A percentile compares a stretch with the other conserved stretches of the same genome.
Evolutionary conservation across 768 basidiomycete genomes (phyloP).

Genomic region (Serendipita sp.): DNA sequence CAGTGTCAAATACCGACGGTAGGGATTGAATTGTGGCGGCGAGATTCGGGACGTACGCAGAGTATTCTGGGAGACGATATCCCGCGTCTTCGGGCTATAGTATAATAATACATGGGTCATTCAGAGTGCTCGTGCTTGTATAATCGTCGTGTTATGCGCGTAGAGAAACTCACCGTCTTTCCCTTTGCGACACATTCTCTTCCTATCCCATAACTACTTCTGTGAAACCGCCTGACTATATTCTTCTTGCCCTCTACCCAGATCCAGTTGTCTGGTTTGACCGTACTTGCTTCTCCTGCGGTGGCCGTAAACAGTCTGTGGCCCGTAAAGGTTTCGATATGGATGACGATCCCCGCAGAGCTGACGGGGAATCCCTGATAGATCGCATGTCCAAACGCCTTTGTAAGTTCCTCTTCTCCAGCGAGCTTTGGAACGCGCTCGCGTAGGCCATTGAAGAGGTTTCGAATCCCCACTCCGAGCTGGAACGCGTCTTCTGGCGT

Average conservation of each 20-base stretch:
- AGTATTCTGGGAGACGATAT: constrained; percentile 1
- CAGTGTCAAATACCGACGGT: neutral
- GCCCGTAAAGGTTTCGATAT: constrained; percentile 11
- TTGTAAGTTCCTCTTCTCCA: neutral
- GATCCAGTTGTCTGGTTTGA: constrained; percentile 11
- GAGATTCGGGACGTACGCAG: neutral
- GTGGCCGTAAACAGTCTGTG: constrained; percentile 10
- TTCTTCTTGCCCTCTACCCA: constrained; percentile 12
- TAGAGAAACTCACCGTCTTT: neutral
- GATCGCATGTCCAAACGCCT: neutral
- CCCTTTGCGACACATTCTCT: constrained; percentile 7
- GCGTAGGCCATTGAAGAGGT: neutral
- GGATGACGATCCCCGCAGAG: constrained; percentile 10
- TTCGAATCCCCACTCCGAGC: constrained; percentile 9
- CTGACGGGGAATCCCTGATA: neutral
- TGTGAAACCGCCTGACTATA: constrained; percentile 10
- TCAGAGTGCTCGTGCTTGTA: no score
- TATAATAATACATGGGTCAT: no score
- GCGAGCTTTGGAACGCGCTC: neutral
- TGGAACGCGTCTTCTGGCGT: constrained; percentile 9
- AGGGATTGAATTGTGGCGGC: neutral
- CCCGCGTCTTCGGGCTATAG: neutral
- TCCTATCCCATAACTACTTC: constrained; percentile 10
- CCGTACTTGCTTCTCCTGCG: constrained; percentile 7
- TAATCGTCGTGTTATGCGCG: neutral